These are phyloP conservation scores for Bromus sterilis DNA, from an alignment of 176 grass and related monocot genomes.

Conservation along the genomic window DNA sequence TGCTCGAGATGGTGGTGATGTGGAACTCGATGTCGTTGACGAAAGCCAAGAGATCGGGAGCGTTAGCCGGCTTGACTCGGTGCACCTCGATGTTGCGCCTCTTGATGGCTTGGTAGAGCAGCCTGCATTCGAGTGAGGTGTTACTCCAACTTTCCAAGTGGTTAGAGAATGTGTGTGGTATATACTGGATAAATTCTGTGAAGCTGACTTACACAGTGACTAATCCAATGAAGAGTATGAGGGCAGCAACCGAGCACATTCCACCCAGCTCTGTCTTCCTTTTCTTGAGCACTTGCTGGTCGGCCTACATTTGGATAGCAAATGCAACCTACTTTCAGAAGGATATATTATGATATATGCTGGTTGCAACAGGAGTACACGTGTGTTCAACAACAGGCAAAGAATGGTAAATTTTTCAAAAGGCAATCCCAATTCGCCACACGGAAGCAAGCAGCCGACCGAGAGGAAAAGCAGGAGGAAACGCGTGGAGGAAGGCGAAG, in stretches of 20 bases:
- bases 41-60: slow-evolving; percentile 76
- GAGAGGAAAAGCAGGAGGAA: neutral
- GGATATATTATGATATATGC: neutral
- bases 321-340: neutral
- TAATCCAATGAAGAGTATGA: slow-evolving; percentile 75
- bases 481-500: neutral
- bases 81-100: slow-evolving; percentile 64
- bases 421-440: neutral
- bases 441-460: neutral
- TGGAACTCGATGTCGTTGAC: slow-evolving; percentile 85
- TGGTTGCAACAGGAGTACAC: neutral
- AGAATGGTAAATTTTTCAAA: neutral
- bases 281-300: slow-evolving; percentile 64
- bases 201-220: slow-evolving; percentile 58
- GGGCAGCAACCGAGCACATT: slow-evolving; percentile 57
- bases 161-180: neutral
- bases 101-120: slow-evolving; percentile 77
- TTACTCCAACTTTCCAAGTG: neutral
- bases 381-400: neutral
- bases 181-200: neutral
- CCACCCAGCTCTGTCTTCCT: slow-evolving; percentile 97
- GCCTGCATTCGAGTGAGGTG: slow-evolving; percentile 20
- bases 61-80: slow-evolving; percentile 79
- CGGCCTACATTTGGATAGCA: slow-evolving; percentile 51
- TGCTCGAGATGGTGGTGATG: slow-evolving; percentile 80